Evolutionary conservation across 441 rosid species (phyloP).

Genomic region (Populus hybrid): DNA sequence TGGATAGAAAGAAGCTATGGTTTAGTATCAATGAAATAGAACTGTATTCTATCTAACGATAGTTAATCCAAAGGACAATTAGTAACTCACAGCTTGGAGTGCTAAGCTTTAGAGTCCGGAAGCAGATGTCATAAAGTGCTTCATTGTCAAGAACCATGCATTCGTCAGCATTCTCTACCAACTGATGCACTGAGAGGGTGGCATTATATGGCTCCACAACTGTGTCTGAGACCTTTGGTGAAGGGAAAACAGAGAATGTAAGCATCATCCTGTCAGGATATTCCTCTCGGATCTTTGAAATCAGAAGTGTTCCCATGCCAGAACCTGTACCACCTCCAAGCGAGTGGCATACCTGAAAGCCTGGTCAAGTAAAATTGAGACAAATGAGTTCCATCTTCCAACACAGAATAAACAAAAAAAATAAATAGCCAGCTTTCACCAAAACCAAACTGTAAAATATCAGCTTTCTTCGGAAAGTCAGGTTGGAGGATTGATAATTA

Average conservation of each 20-base stretch:
- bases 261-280: slow-evolving; percentile 91
- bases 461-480: neutral
- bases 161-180: slow-evolving; percentile 90
- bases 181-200: slow-evolving; percentile 89
- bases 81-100: slow-evolving; percentile 66
- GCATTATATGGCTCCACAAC: slow-evolving; percentile 98
- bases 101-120: slow-evolving; percentile 72
- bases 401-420: neutral
- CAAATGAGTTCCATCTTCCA: slow-evolving; percentile 9
- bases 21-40: neutral
- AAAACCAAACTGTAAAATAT: neutral
- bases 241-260: slow-evolving; percentile 92
- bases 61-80: neutral
- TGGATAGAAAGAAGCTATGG: slow-evolving; percentile 1
- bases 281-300: slow-evolving; percentile 79
- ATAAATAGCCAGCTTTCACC: neutral
- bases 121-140: slow-evolving; percentile 93
- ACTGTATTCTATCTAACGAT: neutral
- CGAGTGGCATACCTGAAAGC: slow-evolving; percentile 91
- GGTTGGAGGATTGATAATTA: neutral
- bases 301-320: slow-evolving; percentile 90
- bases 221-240: slow-evolving; percentile 96
- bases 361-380: slow-evolving; percentile 32
- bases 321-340: slow-evolving; percentile 97
- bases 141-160: slow-evolving; percentile 94